These are phyloP conservation scores for Passalora sequoiae DNA, from an alignment of 2,329 filamentous ascomycete species.

Conservation along the genomic window DNA sequence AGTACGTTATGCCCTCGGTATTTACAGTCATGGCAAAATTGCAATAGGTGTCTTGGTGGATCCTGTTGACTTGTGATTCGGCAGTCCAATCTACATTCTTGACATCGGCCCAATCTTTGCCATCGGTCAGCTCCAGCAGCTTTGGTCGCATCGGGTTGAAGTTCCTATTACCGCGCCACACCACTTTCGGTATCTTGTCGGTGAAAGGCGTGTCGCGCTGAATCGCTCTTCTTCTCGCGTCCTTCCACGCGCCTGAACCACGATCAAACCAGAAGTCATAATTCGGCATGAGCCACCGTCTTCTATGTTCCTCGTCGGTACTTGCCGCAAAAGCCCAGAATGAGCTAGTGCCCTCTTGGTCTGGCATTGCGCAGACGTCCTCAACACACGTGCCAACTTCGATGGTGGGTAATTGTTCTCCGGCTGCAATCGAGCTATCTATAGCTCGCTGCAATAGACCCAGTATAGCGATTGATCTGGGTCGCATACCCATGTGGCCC, in stretches of 20 bases:
- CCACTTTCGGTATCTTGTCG: slow-evolving; percentile 24
- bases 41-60: slow-evolving; percentile 25
- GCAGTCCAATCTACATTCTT: slow-evolving; percentile 10
- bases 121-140: slow-evolving; percentile 27
- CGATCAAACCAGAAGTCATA: slow-evolving; percentile 47
- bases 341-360: slow-evolving; percentile 12
- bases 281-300: slow-evolving; percentile 48
- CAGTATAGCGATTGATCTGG: slow-evolving; percentile 12
- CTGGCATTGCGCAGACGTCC: slow-evolving; percentile 9
- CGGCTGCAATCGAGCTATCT: slow-evolving; percentile 12
- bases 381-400: slow-evolving; percentile 17
- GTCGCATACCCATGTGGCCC: slow-evolving; percentile 8
- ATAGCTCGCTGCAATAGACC: slow-evolving; percentile 18
- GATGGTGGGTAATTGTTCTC: slow-evolving; percentile 18
- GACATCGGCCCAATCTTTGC: slow-evolving; percentile 36
- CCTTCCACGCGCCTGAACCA: slow-evolving; percentile 10
- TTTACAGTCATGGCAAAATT: slow-evolving; percentile 26
- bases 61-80: background rate
- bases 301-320: slow-evolving; percentile 31
- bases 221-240: slow-evolving; percentile 21
- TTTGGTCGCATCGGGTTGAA: slow-evolving; percentile 25
- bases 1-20: slow-evolving; percentile 29
- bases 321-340: slow-evolving; percentile 23
- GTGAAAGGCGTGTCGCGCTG: slow-evolving; percentile 16
- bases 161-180: slow-evolving; percentile 28